Evolutionary conservation across 768 basidiomycete genomes (phyloP), one percentile per base, ranked within the genome.

Genomic region (Serpula lacrymans): DNA sequence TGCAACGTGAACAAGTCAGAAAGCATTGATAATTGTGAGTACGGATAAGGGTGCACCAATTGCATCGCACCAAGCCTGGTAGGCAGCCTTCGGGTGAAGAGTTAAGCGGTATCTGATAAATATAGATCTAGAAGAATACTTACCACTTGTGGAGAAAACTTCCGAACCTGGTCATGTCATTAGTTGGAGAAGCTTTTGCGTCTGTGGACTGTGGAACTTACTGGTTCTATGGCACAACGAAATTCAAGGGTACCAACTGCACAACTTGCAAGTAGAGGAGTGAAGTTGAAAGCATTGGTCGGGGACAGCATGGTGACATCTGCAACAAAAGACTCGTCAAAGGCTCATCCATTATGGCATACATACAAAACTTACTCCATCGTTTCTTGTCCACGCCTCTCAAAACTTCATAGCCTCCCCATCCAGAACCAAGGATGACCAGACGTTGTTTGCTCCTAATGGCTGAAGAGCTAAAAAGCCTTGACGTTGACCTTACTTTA

Each of bases 181-280:
- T 37, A 16, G 35, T 40, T 29, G 44, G 38, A 34, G 28, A 21
- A 40, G 41, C 37, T 18, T 32, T 22, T 12, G 28, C 18, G n/a
- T n/a, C n/a, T n/a, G 24, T 13, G 18, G 34, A 27, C 28, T 14
- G 48, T 29, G 31, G 34, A 18, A 63, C 83, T 51, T 36, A 89
- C 88, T 1, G 88, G 79, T 60, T 93, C 90, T 24, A 90, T 69
- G 0, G 87, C 83, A 51, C 83, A 82, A 18, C 88, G 69, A 54
- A 84, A 89, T 49, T 91, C 88, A 34, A 94, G 67, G 5, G 90
- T 91, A 3, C 91, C 91, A 18, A 90, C 87, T 3, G 87, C 76
- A 43, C 84, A 70, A 29, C 68, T 58, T 0, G 77, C 75, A 5
- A 80, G 57, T 13, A 78, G 52, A 2, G 77, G 75, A 26, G 68